Conservation (phyloP, 768 basidiomycete species). For the Boletus sp. region DNA sequence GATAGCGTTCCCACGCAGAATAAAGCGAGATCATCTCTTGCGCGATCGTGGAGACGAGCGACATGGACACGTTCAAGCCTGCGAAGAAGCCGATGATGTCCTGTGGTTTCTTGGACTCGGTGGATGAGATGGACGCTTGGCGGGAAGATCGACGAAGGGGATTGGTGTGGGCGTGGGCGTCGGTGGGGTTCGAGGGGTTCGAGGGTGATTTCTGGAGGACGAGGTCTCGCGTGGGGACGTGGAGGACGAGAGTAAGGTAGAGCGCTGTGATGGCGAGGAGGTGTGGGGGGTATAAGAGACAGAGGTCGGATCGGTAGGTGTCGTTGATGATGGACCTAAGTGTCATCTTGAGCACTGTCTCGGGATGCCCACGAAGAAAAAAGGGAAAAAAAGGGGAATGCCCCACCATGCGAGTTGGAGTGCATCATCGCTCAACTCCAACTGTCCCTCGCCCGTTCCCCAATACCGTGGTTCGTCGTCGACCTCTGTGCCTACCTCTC, state of each 20-base stretch:
- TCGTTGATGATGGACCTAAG: slow-evolving; percentile 96
- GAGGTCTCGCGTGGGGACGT: slow-evolving; percentile 51
- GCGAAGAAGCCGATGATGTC: slow-evolving; percentile 84
- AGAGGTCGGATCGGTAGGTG: slow-evolving; percentile 89
- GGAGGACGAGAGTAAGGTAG: slow-evolving; percentile 81
- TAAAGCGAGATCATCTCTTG: slow-evolving; percentile 92
- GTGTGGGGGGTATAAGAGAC: slow-evolving; percentile 93
- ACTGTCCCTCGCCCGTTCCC: slow-evolving; percentile 76
- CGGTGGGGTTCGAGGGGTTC: slow-evolving; percentile 9
- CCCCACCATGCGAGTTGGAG: slow-evolving; percentile 89
- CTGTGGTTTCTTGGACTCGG: slow-evolving; percentile 38
- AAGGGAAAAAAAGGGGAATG: slow-evolving; percentile 2
- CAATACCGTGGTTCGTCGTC: slow-evolving; percentile 66
- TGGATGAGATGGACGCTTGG: slow-evolving; percentile 35
- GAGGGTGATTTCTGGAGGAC: slow-evolving; percentile 39
- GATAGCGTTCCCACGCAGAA: slow-evolving; percentile 83
- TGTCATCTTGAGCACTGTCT: neutral
- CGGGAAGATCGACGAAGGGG: slow-evolving; percentile 56
- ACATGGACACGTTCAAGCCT: slow-evolving; percentile 78
- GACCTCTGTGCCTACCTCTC: slow-evolving; percentile 48
- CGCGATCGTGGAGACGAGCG: slow-evolving; percentile 75
- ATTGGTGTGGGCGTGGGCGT: slow-evolving; percentile 29
- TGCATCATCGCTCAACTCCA: slow-evolving; percentile 71
- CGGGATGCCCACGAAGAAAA: neutral
- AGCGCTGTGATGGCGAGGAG: slow-evolving; percentile 90